Evolutionary conservation across 2,329 filamentous ascomycete genomes (phyloP), one percentile per base, ranked within the genome.

Genomic region (Aspergillus persii): DNA sequence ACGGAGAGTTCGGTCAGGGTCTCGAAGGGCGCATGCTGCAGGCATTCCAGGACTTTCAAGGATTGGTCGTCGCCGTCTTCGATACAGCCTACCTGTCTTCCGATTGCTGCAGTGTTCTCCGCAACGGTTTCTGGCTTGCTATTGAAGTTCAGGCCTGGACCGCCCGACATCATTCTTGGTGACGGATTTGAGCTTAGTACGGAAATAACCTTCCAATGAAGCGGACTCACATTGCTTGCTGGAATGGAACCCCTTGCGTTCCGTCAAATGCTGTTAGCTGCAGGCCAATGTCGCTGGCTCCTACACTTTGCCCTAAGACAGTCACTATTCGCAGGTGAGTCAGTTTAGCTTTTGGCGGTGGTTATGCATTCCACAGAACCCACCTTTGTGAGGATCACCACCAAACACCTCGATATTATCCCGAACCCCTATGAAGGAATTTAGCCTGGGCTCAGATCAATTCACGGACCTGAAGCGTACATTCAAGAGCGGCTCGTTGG

Each of bases 401-500:
- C 63, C 61, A 36, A 65, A 66, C 2, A 50, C 54, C 23, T 57
- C 56, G n/a, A 66, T 62, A 49, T 65, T 58, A 49, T 65, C 58
- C 4, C 54, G 57, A 4, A 66, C 51, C 63, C 64, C 64, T 66
- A 48, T n/a, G 36, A n/a, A 41, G 5, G 12, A 7, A 3, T 41
- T 41, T 12, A 41, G 36, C n/a, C 6, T 7, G 15, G 15, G 15
- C 36, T 41, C 36, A 15, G 33, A n/a, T n/a, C 4, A 41, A 15
- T n/a, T 15, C 12, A 7, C 5, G 36, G 36, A n/a, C 11, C 2
- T 50, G 15, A 1, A 27, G 60, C 61, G 8, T 64, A 73, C 70
- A 75, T 50, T 72, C 65, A 26, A 74, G 58, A 12, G 70, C 72
- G 26, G 67, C 66, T 15, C 69, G 68, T 49, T 74, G 70, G 52